A percentile compares a stretch with the other conserved stretches of the same genome.
phyloP scores from a whole-genome alignment of 2,329 filamentous ascomycete genomes.

The Xylariaceae sp. region DNA sequence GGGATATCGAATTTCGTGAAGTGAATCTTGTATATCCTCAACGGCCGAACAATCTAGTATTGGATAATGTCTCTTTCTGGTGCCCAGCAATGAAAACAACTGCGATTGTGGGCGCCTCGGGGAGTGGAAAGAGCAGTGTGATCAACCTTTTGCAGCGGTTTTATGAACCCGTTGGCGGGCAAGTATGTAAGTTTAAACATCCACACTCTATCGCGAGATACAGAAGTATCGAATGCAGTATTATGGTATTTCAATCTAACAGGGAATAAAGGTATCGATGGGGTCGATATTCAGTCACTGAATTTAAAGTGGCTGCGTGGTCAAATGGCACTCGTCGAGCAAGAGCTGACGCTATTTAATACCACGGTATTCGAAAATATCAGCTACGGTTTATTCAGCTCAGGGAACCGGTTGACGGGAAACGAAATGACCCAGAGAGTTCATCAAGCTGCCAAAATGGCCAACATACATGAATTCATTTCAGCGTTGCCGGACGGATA shows the following conservation, averaged over 20 bases:
- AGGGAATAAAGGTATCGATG: constrained; percentile 46
- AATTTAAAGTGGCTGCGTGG: constrained; percentile 65
- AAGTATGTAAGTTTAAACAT: constrained; percentile 37
- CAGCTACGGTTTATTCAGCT: constrained; percentile 58
- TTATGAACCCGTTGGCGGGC: constrained; percentile 51
- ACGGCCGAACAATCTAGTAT: constrained; percentile 63
- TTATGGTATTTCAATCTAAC: too few relatives aligned
- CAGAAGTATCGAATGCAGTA: too few relatives aligned
- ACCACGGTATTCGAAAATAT: constrained; percentile 67
- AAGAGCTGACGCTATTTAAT: constrained; percentile 70
- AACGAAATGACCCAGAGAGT: constrained; percentile 60
- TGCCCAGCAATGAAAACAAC: constrained; percentile 68
- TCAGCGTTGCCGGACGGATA: constrained; percentile 64
- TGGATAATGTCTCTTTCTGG: constrained; percentile 60
- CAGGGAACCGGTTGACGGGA: constrained; percentile 53
- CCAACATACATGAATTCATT: constrained; percentile 71
- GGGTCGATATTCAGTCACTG: constrained; percentile 57
- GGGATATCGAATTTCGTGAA: constrained; percentile 47
- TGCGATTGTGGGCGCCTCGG: constrained; percentile 73
- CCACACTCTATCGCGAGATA: too few relatives aligned
- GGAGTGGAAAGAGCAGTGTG: constrained; percentile 74
- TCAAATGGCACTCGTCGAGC: constrained; percentile 67
- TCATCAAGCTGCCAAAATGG: constrained; percentile 64
- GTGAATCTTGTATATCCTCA: constrained; percentile 58
- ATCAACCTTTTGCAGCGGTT: constrained; percentile 71